Conservation (phyloP, 352 stramenopile species). For the Hyphochytrium catenoides region DNA sequence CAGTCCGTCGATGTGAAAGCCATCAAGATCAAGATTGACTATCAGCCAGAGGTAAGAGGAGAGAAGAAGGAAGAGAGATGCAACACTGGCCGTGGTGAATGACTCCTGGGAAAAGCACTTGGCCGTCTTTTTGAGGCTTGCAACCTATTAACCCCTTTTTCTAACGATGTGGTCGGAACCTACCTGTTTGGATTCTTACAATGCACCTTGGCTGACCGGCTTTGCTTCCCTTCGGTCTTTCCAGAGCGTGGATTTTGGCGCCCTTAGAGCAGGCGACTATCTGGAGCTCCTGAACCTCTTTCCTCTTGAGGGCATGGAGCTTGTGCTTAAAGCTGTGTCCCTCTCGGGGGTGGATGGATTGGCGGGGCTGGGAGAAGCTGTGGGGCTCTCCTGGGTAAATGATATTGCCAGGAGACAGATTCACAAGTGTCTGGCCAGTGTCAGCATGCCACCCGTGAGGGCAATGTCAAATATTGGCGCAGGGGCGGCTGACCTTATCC, state of each 20-base stretch:
- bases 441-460: conserved; percentile 52
- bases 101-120: no score
- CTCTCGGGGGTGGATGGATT: conserved; percentile 51
- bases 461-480: conserved; percentile 62
- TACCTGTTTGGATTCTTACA: no score
- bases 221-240: no score
- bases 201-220: no score
- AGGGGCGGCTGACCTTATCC: conserved; percentile 47
- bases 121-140: no score
- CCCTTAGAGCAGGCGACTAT: conserved; percentile 49
- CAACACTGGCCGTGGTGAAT: no score
- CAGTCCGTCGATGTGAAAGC: conserved; percentile 57
- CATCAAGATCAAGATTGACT: conserved; percentile 72
- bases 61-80: no score
- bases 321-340: conserved; percentile 51
- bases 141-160: no score
- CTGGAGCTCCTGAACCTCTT: conserved; percentile 68
- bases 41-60: conserved; percentile 29
- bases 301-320: conserved; percentile 58
- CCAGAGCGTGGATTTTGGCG: conserved; percentile 58
- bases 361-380: conserved; percentile 31
- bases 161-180: no score
- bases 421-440: conserved; percentile 61
- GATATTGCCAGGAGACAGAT: conserved; percentile 60
- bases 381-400: conserved; percentile 57